These are phyloP conservation scores for Recurvomyces mirabilis DNA, from an alignment of 495 filamentous ascomycete genomes.

Conservation along the genomic window DNA sequence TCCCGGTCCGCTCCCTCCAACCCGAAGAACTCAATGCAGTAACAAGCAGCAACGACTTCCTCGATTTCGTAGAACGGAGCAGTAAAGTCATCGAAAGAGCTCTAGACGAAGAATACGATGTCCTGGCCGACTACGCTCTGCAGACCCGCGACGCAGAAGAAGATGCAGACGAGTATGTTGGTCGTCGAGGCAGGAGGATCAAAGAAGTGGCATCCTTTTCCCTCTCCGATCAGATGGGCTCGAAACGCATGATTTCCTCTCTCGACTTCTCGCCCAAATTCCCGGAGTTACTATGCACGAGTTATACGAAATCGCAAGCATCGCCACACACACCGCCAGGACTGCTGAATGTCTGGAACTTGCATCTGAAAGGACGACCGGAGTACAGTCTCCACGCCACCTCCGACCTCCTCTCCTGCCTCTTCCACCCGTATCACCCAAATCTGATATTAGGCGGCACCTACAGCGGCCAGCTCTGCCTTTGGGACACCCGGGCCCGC, in stretches of 20 bases:
- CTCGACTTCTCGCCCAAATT: conserved; percentile 92
- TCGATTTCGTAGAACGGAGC: conserved; percentile 89
- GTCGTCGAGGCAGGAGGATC: conserved; percentile 67
- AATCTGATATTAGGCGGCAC: conserved; percentile 89
- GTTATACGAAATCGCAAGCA: conserved; percentile 92
- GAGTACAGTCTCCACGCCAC: conserved; percentile 96
- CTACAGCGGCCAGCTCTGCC: conserved; percentile 89
- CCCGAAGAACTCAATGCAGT: conserved; percentile 84
- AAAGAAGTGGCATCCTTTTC: conserved; percentile 86
- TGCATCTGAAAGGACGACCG: conserved; percentile 81
- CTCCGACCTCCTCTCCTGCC: conserved; percentile 87
- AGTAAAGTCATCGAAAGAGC: conserved; percentile 96
- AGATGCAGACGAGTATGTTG: conserved; percentile 49
- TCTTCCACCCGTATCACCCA: conserved; percentile 95
- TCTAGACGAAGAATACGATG: conserved; percentile 85
- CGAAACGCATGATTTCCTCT: conserved; percentile 90
- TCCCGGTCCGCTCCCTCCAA: conserved; percentile 70
- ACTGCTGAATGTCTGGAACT: conserved; percentile 92
- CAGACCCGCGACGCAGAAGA: conserved; percentile 55
- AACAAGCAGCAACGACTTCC: conserved; percentile 81
- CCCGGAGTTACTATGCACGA: conserved; percentile 79
- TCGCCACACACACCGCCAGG: conserved; percentile 93
- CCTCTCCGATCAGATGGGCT: conserved; percentile 81
- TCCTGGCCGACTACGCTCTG: conserved; percentile 85
- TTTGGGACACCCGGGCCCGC: conserved; percentile 94